Conservation (phyloP, 1,139 yeast genomes). For the Blastobotrys ciferrii region DNA sequence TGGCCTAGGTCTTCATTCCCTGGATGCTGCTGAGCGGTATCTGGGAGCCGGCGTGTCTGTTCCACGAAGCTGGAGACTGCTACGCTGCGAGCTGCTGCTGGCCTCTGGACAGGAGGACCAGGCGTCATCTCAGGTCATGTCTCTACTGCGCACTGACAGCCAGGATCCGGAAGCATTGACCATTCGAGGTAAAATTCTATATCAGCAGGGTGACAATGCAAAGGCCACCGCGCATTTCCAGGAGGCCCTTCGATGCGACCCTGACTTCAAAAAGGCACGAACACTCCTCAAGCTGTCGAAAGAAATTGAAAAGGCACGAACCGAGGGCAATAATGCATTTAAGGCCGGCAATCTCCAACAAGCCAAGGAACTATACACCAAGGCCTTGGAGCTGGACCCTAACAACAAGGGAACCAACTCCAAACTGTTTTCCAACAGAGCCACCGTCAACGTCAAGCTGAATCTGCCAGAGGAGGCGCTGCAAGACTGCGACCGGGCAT, state of each 20-base stretch:
- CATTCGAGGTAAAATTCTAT: slow-evolving; percentile 40
- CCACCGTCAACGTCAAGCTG: slow-evolving; percentile 66
- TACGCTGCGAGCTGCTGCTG: slow-evolving; percentile 35
- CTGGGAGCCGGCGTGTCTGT: slow-evolving; percentile 36
- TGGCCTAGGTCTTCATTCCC: slow-evolving; percentile 37
- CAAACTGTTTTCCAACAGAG: slow-evolving; percentile 72
- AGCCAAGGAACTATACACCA: slow-evolving; percentile 64
- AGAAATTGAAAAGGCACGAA: slow-evolving; percentile 41
- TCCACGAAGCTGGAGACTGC: slow-evolving; percentile 39
- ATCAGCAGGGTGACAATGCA: slow-evolving; percentile 40
- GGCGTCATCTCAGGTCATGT: slow-evolving; percentile 40
- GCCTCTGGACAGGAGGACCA: slow-evolving; percentile 36
- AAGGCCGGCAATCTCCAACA: slow-evolving; percentile 48
- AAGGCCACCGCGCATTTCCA: slow-evolving; percentile 41
- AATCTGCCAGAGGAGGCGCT: slow-evolving; percentile 56
- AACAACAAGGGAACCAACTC: slow-evolving; percentile 46
- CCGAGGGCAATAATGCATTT: slow-evolving; percentile 69
- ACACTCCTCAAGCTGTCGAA: slow-evolving; percentile 34
- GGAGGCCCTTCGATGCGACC: slow-evolving; percentile 44
- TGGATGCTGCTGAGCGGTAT: slow-evolving; percentile 39
- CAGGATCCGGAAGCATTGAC: slow-evolving; percentile 42
- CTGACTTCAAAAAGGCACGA: slow-evolving; percentile 40
- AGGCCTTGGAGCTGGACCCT: slow-evolving; percentile 60
- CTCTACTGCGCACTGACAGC: slow-evolving; percentile 36
- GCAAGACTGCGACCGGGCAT: slow-evolving; percentile 58